Conservation (phyloP, 257 asterid species). For the Nicotiana tomentosiformis region DNA sequence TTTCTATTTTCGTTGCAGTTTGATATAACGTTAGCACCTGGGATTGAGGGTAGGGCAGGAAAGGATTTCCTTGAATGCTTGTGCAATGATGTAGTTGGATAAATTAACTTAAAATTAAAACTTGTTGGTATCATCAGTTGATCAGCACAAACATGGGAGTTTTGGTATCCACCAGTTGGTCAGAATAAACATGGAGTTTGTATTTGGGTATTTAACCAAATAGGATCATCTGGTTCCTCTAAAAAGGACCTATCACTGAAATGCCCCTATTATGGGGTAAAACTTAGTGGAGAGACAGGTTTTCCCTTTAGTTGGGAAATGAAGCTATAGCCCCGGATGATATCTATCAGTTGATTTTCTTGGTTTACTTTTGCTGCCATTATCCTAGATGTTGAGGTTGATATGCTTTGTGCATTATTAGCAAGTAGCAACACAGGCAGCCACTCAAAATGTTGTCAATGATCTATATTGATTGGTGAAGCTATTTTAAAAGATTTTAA, state of each 20-base stretch:
- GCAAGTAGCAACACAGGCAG: background rate
- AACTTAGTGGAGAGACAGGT: background rate
- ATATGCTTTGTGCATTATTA: background rate
- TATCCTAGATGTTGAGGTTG: background rate
- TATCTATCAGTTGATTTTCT: background rate
- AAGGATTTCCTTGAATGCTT: background rate
- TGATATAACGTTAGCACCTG: background rate
- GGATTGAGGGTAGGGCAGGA: background rate
- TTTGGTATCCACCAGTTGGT: background rate
- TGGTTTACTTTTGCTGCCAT: background rate
- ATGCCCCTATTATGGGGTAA: background rate
- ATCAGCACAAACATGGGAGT: background rate
- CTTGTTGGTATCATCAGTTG: background rate
- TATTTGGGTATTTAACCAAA: background rate
- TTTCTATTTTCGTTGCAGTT: background rate
- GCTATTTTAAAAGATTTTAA: background rate
- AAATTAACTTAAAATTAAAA: background rate
- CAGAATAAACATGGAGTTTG: background rate
- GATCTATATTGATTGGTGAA: background rate
- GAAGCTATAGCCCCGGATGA: background rate
- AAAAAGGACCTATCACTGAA: background rate
- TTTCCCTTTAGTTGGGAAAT: background rate
- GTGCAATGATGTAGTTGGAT: background rate
- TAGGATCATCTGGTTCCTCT: background rate
- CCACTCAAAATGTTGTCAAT: background rate